Percentiles rank a stretch among this genome's conserved stretches.
These are phyloP conservation scores for Chrysochromulina parva DNA, from an alignment of 78 protist species.

Conservation along the genomic window DNA sequence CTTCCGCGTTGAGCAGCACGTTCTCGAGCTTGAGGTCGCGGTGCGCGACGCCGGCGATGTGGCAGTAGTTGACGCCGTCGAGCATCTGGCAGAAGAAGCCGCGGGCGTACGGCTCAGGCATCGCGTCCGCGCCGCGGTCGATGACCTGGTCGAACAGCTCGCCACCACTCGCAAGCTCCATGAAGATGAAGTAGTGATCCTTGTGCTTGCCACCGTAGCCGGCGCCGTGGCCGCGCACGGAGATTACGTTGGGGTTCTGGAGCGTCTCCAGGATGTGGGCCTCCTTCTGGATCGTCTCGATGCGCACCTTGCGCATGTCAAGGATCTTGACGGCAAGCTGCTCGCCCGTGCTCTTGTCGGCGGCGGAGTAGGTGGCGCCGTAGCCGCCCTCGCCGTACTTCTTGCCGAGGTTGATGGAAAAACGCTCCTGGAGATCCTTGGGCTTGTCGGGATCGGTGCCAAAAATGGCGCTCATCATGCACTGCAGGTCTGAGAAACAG, in stretches of 20 bases:
- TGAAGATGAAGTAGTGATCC: slow-evolving; percentile 48
- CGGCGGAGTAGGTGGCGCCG: not conserved
- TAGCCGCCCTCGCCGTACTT: slow-evolving; percentile 6
- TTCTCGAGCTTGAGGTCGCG: slow-evolving; percentile 47
- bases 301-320: not conserved
- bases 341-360: not conserved
- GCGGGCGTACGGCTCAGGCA: slow-evolving; percentile 47
- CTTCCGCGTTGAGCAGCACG: not conserved
- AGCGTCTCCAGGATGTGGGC: not conserved
- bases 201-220: not conserved
- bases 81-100: slow-evolving; percentile 45
- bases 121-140: not conserved
- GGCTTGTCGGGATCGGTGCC: no score
- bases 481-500: no score
- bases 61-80: slow-evolving; percentile 54
- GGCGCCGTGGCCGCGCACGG: not conserved
- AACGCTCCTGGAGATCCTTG: not conserved
- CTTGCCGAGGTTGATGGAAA: not conserved
- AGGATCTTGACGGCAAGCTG: not conserved
- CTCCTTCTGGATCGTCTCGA: not conserved
- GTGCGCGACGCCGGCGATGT: slow-evolving; percentile 48
- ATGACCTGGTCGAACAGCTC: slow-evolving; percentile 64
- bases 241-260: not conserved
- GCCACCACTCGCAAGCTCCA: slow-evolving; percentile 63
- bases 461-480: no score